These are phyloP conservation scores for Galerina marginata DNA, from an alignment of 768 basidiomycete species.

Conservation along the genomic window DNA sequence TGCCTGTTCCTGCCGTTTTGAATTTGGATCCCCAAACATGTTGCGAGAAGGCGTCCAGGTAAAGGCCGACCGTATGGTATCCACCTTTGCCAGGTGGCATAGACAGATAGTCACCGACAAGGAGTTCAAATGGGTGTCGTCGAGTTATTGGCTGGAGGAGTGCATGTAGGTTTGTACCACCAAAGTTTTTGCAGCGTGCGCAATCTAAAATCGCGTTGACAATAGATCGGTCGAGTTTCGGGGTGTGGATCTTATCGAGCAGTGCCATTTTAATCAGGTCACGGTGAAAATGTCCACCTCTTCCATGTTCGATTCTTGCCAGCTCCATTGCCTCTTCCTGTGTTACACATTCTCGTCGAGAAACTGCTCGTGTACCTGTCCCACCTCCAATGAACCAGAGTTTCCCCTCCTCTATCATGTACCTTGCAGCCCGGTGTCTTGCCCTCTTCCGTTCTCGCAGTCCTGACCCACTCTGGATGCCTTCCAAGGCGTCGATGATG, in stretches of 20 bases:
- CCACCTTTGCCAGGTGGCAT: slow-evolving; percentile 35
- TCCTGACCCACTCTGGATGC: too few species aligned
- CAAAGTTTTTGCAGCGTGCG: slow-evolving; percentile 32
- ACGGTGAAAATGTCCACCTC: too few species aligned
- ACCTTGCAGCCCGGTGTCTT: too few species aligned
- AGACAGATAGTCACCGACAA: slow-evolving; percentile 39
- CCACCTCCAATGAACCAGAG: too few species aligned
- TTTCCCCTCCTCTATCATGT: too few species aligned
- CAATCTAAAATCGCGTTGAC: too few species aligned
- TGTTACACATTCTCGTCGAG: too few species aligned
- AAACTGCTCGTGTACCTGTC: too few species aligned
- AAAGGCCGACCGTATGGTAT: slow-evolving; percentile 29
- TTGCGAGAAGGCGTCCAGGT: slow-evolving; percentile 33
- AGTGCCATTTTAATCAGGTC: slow-evolving; percentile 36
- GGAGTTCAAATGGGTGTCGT: slow-evolving; percentile 38
- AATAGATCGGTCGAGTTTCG: slow-evolving; percentile 32
- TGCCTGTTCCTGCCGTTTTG: slow-evolving; percentile 31
- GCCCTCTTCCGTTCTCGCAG: too few species aligned
- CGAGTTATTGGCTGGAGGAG: slow-evolving; percentile 39
- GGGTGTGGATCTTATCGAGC: slow-evolving; percentile 30
- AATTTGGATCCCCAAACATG: slow-evolving; percentile 33
- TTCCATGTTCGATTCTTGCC: too few species aligned
- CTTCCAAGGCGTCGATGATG: too few species aligned
- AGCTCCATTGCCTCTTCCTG: too few species aligned
- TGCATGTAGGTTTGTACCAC: slow-evolving; percentile 30